A percentile compares a stretch with the other conserved stretches of the same genome.
Evolutionary conservation across 306 rosid species (phyloP).

Genomic region (Rosa chinensis): DNA sequence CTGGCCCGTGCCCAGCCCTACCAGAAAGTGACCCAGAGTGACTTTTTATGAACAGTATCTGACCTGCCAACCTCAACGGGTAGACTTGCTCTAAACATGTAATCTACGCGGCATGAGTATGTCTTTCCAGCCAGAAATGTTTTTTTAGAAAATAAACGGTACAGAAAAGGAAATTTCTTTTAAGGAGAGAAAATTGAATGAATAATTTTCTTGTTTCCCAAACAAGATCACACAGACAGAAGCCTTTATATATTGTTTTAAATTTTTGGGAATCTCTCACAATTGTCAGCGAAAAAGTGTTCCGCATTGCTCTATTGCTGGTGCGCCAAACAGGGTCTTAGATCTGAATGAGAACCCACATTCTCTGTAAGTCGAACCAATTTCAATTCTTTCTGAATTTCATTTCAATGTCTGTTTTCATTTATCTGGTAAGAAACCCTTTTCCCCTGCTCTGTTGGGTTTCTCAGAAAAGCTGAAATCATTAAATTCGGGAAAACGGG

Average conservation of each 20-base stretch:
- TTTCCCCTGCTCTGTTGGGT: background rate
- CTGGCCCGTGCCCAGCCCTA: too few species aligned
- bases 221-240: constrained; percentile 17
- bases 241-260: background rate
- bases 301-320: background rate
- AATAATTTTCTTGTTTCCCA: constrained; percentile 40
- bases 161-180: background rate
- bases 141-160: too few species aligned
- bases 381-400: constrained; percentile 19
- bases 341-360: constrained; percentile 47
- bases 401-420: background rate
- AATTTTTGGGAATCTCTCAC: constrained; percentile 2
- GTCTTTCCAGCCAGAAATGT: too few species aligned
- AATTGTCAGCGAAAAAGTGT: background rate
- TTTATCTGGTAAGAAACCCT: background rate
- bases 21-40: too few species aligned
- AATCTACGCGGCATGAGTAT: too few species aligned
- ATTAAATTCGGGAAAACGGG: background rate
- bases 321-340: constrained; percentile 30
- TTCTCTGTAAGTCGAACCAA: constrained; percentile 18
- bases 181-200: background rate
- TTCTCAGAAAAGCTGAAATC: background rate
- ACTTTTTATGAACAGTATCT: too few species aligned
- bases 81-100: too few species aligned
- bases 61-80: too few species aligned